A percentile compares a stretch with the other conserved stretches of the same genome.
These are phyloP conservation scores for Earliella scabrosa DNA, from an alignment of 1,284 basidiomycete species.

Conservation along the genomic window DNA sequence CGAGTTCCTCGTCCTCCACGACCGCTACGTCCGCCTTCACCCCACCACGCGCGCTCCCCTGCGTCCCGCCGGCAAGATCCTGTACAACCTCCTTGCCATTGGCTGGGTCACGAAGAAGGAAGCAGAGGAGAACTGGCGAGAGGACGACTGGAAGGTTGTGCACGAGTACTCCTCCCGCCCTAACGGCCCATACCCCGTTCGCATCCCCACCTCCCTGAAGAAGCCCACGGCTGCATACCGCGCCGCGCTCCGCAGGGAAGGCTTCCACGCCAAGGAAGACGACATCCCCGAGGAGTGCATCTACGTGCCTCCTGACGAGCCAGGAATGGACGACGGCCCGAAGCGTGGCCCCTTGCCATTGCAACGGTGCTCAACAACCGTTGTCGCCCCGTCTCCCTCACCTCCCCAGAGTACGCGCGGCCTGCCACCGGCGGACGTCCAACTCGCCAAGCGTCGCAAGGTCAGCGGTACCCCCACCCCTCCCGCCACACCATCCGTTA, in stretches of 20 bases:
- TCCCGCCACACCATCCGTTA: not conserved
- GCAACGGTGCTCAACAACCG: not conserved
- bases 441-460: conserved; percentile 13
- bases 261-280: conserved; percentile 6
- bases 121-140: conserved; percentile 41
- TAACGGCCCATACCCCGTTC: conserved; percentile 28
- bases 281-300: conserved; percentile 27
- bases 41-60: conserved; percentile 29
- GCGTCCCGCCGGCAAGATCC: conserved; percentile 47
- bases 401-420: not conserved
- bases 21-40: conserved; percentile 30
- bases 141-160: conserved; percentile 48
- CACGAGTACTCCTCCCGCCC: conserved; percentile 39
- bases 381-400: not conserved
- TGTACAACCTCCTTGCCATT: conserved; percentile 51
- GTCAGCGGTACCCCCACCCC: conserved; percentile 1
- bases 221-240: conserved; percentile 30
- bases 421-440: not conserved
- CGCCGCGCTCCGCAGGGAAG: conserved; percentile 9
- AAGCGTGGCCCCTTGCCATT: not conserved
- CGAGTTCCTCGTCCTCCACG: conserved; percentile 27
- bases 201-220: conserved; percentile 11
- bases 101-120: conserved; percentile 51
- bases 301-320: conserved; percentile 27
- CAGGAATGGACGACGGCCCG: conserved; percentile 30